Conservation (phyloP, 768 basidiomycete species). For the Pluteus cervinus region DNA sequence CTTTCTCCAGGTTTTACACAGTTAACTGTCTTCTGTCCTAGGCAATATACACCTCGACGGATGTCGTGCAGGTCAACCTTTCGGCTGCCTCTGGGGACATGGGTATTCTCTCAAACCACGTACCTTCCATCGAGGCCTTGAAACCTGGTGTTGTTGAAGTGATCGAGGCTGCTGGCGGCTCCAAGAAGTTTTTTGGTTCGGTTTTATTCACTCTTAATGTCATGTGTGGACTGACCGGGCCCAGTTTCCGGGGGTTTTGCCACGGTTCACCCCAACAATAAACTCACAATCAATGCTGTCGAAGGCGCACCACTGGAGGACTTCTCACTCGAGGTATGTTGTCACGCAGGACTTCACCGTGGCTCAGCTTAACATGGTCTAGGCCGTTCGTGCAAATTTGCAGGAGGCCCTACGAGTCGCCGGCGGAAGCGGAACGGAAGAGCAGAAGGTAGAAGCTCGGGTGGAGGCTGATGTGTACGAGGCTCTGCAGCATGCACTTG, state of each 20-base stretch:
- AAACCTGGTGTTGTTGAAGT: conserved; percentile 95
- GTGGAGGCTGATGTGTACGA: conserved; percentile 98
- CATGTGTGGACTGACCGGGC: conserved; percentile 3
- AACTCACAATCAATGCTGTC: conserved; percentile 92
- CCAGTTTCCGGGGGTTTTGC: conserved; percentile 95
- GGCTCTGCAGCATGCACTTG: conserved; percentile 82
- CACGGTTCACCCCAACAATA: conserved; percentile 96
- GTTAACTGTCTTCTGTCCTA: conserved; percentile 22
- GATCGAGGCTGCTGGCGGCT: conserved; percentile 67
- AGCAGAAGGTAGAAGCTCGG: conserved; percentile 88
- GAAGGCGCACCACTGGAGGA: conserved; percentile 91
- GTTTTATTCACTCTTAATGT: conserved; percentile 8
- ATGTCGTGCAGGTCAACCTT: conserved; percentile 95
- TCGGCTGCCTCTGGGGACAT: conserved; percentile 94
- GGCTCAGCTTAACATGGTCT: not conserved
- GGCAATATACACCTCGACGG: conserved; percentile 86
- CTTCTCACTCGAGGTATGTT: conserved; percentile 82
- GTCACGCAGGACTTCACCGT: not conserved
- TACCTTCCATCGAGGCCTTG: conserved; percentile 93
- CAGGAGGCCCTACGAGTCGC: conserved; percentile 83
- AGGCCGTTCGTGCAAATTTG: conserved; percentile 89
- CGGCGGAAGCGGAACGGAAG: conserved; percentile 80
- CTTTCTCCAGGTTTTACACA: not conserved
- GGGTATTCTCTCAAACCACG: conserved; percentile 99
- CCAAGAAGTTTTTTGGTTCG: conserved; percentile 98